Percentiles rank a stretch among this genome's conserved stretches.
These are phyloP conservation scores for Babesia bovis DNA, from an alignment of 169 alveolate genomes.

Conservation along the genomic window DNA sequence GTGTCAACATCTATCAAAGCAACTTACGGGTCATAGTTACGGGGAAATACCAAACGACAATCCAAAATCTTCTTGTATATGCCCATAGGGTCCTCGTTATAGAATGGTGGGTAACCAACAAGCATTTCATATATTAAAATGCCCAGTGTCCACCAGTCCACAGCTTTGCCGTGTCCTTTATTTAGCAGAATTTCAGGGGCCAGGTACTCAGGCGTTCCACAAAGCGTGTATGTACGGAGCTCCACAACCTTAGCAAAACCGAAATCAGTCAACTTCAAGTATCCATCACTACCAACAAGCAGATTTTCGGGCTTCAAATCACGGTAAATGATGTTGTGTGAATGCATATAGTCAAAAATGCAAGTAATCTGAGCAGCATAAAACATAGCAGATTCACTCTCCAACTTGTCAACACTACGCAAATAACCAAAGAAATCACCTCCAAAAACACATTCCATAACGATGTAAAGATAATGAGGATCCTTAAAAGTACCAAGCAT, in stretches of 20 bases:
- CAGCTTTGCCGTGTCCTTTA: slow-evolving; percentile 94
- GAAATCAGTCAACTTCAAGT: slow-evolving; percentile 97
- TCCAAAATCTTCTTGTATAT: slow-evolving; percentile 94
- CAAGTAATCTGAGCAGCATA: slow-evolving; percentile 93
- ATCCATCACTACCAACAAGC: slow-evolving; percentile 95
- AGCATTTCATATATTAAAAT: slow-evolving; percentile 95
- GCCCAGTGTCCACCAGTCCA: slow-evolving; percentile 99
- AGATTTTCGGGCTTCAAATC: slow-evolving; percentile 97
- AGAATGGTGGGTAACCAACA: slow-evolving; percentile 97
- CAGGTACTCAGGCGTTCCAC: slow-evolving; percentile 99
- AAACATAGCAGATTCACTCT: slow-evolving; percentile 91
- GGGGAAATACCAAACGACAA: slow-evolving; percentile 93
- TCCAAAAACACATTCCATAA: slow-evolving; percentile 93
- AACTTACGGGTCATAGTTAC: slow-evolving; percentile 84
- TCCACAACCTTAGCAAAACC: slow-evolving; percentile 99
- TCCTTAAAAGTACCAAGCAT: slow-evolving; percentile 87
- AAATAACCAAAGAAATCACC: slow-evolving; percentile 94
- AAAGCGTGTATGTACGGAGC: slow-evolving; percentile 96
- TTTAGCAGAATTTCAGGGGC: slow-evolving; percentile 99
- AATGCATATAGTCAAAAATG: slow-evolving; percentile 94
- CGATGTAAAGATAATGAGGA: slow-evolving; percentile 87
- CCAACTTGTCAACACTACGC: slow-evolving; percentile 88
- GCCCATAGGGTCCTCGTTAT: slow-evolving; percentile 96
- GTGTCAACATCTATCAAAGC: background rate
- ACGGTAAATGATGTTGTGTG: slow-evolving; percentile 90